Evolutionary conservation across 176 grass and related monocot species (phyloP), one percentile per base, ranked within the genome.

Genomic region (Phyllostachys edulis): DNA sequence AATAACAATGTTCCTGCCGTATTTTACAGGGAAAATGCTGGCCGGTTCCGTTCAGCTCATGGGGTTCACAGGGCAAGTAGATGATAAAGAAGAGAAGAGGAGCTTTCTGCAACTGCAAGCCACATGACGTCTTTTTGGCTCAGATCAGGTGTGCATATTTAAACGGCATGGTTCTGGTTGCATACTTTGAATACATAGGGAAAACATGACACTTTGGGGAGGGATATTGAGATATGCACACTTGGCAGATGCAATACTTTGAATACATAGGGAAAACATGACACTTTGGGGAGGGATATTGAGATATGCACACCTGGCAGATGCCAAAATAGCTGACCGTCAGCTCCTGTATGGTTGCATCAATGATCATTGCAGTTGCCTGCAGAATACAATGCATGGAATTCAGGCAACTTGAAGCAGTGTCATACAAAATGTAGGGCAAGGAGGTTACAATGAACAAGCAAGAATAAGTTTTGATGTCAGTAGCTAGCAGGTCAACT

Each of bases 51-150:
- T 41, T 63, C 4, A 11, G 57, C 11, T 44, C 63, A 61, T 49
- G 15, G 24, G 38, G 65, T 38, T 56, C 80, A 83, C 45, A 83
- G 12, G 56, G 46, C 75, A 73, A 79, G 44, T 78, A 78, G 67
- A 56, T 54, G 45, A 64, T 74, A 47, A 84, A 75, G 51, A 85
- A 80, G 67, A 84, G 46, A 45, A 75, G 10, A 37, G 1, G 60
- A 85, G 9, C 77, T 76, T 81, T 52, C 62, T 52, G 37, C 51
- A 80, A 68, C 82, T 75, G 76, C 63, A 76, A 81, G 75, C 70
- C 61, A 69, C 70, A 60, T 74, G 60, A 13, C 78, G 7, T 23
- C 38, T 6, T 80, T 11, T 51, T 32, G 6, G 32, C 59, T 78
- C 20, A 68, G 46, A 80, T 75, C 71, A 80, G 39, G 49, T 47